Evolutionary conservation across 164 flowering plant genomes (phyloP), one percentile per base, ranked within the genome.

Genomic region (Tetracentron sinense): DNA sequence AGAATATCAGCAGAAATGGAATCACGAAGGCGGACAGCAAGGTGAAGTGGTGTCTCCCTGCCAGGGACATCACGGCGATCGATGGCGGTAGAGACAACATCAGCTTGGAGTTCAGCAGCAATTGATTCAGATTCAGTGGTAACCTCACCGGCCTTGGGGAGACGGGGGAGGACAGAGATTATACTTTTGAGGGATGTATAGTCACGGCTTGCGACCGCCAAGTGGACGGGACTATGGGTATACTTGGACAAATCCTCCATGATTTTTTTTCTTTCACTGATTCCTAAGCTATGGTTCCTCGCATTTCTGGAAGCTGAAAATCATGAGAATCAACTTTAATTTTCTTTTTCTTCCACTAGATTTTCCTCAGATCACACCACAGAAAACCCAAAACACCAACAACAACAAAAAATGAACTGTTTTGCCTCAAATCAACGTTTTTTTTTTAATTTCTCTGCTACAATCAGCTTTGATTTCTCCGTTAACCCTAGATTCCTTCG

Each of bases 41-140:
- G 90, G 69, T 94, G 97, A 31, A 94, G 79, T 17, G 99, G 99
- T 21, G 99, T 94, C 76, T 91, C 97, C n/a, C 99, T 81, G 19
- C 93, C 93, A 19, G 99, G 99, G 44, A 94, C 95, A 75, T 91
- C 99, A 42, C 99, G 88, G 33, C 89, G 79, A 69, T 94, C 99
- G 57, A 94, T 83, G 26, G 81, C 83, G 26, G 84, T 83, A 1
- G 97, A 81, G 23, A 95, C 86, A 8, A 75, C 77, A 68, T 95
- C 99, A 26, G 99, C 96, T 29, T 68, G 73, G 33, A 63, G 65
- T 76, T 95, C 99, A 54, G 92, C 97, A 25, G 80, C 90, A 21
- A 92, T 22, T 7, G 97, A 86, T 58, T 90, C 96, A 2, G 73
- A 81, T 72, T 95, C 99, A 6, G 73, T 82, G 35, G 69, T 83